These are phyloP conservation scores for Stagonosporopsis vannaccii DNA, from an alignment of 2,329 filamentous ascomycete genomes.

Conservation along the genomic window DNA sequence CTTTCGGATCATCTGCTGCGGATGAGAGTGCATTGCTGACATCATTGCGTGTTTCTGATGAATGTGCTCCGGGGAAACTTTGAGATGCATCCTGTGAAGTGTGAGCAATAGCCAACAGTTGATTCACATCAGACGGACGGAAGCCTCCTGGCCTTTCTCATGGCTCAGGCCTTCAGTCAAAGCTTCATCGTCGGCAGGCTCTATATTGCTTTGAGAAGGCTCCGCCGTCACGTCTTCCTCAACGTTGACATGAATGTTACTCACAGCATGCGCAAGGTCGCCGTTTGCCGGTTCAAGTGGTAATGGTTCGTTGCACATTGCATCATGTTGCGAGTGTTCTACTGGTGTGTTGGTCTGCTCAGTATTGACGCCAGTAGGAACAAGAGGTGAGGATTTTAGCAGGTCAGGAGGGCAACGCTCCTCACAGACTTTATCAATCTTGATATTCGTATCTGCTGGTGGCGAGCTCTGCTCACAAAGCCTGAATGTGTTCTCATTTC, in stretches of 20 bases:
- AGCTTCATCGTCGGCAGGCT: neutral
- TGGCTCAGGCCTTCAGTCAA: neutral
- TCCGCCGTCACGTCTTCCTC: neutral
- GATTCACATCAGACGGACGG: constrained; percentile 1
- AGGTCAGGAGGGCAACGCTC: no score
- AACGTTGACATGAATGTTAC: neutral
- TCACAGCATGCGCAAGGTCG: neutral
- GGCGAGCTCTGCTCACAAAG: neutral
- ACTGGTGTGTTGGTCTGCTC: neutral
- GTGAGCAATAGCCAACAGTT: neutral
- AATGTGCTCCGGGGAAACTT: no score
- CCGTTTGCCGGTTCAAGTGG: neutral
- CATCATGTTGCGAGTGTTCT: no score
- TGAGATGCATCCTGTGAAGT: neutral
- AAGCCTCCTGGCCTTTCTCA: neutral
- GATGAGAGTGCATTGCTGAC: neutral
- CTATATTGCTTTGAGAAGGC: neutral
- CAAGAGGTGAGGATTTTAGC: no score
- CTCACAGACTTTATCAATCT: no score
- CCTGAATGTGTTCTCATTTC: neutral
- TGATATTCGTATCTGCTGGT: no score
- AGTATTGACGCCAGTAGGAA: neutral
- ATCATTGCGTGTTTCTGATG: neutral
- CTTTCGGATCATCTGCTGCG: neutral
- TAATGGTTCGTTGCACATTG: neutral